Base-by-base conservation (phyloP, 2,329 filamentous ascomycete species). In the Ramularia endophylla region DNA sequence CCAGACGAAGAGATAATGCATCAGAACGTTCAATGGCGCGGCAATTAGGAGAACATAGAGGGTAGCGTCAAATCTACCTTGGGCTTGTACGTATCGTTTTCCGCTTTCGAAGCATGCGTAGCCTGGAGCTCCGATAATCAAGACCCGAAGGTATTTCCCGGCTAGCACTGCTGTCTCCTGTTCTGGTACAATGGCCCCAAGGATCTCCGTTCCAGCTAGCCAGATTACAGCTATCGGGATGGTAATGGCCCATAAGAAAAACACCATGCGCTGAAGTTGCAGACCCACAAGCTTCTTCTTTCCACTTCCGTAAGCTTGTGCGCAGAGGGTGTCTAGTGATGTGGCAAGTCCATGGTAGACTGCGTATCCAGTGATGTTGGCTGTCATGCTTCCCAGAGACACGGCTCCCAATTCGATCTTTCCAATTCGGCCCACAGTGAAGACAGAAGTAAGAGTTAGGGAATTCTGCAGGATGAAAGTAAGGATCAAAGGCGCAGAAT, bases 261-360 rank as follows among this genome's bases (percentile, higher is more conserved):
- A 83, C 1, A 85, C 71, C 85, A 90, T 90, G 42, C 85, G 75
- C 65, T 92, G 85, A 48, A 87, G 74, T 56, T 92, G 86, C 40
- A 92, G 63, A 2, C 86, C 90, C 44, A 97, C 90, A 4, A 97
- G 77, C 53, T 89, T 85, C 60, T 85, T 94, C 61, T 84, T 85
- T 0, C 90, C 90, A 1, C 86, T 94, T 2, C 92, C 90, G 60
- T 94, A 97, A 0, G 92, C 90, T 64, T 97, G 90, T 0, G 90
- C 80, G 62, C 90, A 95, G 2, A 97, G 78, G 0, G 90, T 97
- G 65, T 97, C 90, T 27, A 97, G 72, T 50, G 83, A 87, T 4
- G 90, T 97, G 1, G 88, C 83, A 11, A 97, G 73, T n/a, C 88
- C 69, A 52, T 71, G 67, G 38, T 69, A 71, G 11, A 70, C 65